Conservation (phyloP, 2,329 filamentous ascomycete genomes). For the Acrocalymma vagum region DNA sequence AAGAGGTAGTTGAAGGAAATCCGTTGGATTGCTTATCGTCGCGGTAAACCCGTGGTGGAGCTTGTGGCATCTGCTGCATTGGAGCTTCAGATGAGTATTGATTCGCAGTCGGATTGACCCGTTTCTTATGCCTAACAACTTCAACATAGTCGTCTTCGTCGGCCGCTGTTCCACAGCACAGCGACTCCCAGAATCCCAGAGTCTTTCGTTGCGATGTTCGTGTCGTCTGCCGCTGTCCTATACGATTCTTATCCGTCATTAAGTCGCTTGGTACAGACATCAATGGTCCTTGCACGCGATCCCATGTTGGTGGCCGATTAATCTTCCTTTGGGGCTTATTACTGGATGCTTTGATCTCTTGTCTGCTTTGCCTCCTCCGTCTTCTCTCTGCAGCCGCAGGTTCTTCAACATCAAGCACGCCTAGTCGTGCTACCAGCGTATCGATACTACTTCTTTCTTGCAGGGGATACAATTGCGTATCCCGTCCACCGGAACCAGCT, state of each 20-base stretch:
- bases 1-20: too few relatives aligned
- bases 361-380: conserved; percentile 33
- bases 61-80: conserved; percentile 23
- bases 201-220: conserved; percentile 30
- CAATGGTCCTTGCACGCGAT: conserved; percentile 54
- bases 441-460: conserved; percentile 81
- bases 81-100: too few relatives aligned
- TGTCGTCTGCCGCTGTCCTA: conserved; percentile 25
- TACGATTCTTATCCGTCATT: conserved; percentile 36
- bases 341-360: conserved; percentile 22
- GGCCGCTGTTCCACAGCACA: conserved; percentile 52
- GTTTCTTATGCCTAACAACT: conserved; percentile 37
- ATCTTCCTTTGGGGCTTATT: conserved; percentile 31
- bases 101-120: too few relatives aligned
- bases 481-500: conserved; percentile 26
- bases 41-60: conserved; percentile 11
- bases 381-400: conserved; percentile 46
- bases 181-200: conserved; percentile 49
- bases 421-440: conserved; percentile 81
- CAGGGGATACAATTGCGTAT: conserved; percentile 62
- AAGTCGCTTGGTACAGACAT: conserved; percentile 53
- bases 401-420: conserved; percentile 72
- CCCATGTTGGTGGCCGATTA: conserved; percentile 54
- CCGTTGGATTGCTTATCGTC: too few relatives aligned
- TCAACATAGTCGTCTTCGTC: conserved; percentile 54